Conservation (phyloP, 768 basidiomycete species). For the Cystobasidium tubakii region DNA sequence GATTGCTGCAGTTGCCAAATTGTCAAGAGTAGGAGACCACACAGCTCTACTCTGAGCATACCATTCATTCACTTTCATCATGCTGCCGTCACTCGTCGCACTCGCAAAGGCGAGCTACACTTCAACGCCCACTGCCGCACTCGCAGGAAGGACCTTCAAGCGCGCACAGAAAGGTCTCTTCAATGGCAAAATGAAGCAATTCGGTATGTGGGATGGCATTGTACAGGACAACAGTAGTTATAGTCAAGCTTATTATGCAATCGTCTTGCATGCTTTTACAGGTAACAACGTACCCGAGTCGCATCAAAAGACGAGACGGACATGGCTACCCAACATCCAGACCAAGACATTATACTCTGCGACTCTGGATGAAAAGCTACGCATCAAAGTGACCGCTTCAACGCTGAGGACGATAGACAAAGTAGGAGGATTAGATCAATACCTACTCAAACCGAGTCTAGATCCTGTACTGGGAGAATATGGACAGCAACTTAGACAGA, state of each 20-base stretch:
- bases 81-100: not conserved
- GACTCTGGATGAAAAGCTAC: slow-evolving; percentile 57
- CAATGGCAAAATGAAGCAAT: slow-evolving; percentile 13
- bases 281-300: slow-evolving; percentile 80
- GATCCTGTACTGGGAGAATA: not conserved
- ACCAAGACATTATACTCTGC: slow-evolving; percentile 67
- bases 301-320: slow-evolving; percentile 77
- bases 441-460: slow-evolving; percentile 52
- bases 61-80: not conserved
- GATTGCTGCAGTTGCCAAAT: not conserved
- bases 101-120: slow-evolving; percentile 1
- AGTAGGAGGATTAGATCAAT: slow-evolving; percentile 71
- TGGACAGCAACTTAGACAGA: not conserved
- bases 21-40: not conserved
- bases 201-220: slow-evolving; percentile 46
- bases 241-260: slow-evolving; percentile 56
- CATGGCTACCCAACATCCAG: slow-evolving; percentile 84
- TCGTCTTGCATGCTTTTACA: slow-evolving; percentile 18
- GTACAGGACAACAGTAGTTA: not conserved
- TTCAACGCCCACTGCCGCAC: not conserved
- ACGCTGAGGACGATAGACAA: slow-evolving; percentile 78
- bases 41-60: not conserved
- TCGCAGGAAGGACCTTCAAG: slow-evolving; percentile 17
- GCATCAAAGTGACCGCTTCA: slow-evolving; percentile 66
- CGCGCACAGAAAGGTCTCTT: slow-evolving; percentile 27